Percentiles rank a stretch among this genome's conserved stretches.
phyloP scores from a whole-genome alignment of 305 asterid genomes.

The Nicotiana rustica region DNA sequence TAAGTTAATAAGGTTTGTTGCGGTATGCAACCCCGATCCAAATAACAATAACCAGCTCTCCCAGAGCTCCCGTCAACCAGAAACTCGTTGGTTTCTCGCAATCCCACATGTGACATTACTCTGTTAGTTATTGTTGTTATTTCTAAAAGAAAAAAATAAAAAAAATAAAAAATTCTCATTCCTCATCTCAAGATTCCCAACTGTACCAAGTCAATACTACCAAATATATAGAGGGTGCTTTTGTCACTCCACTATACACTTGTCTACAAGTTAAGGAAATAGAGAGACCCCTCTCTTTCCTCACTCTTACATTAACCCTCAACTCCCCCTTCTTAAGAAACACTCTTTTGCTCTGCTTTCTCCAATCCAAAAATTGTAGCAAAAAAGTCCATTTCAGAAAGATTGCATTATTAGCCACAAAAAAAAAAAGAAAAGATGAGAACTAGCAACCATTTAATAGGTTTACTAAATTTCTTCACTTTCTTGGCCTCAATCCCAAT shows the following conservation, averaged over 20 bases:
- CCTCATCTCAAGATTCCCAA: too few relatives aligned
- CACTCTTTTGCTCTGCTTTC: slow-evolving; percentile 8
- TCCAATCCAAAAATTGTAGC: background rate
- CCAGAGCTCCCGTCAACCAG: too few relatives aligned
- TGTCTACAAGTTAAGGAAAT: slow-evolving; percentile 28
- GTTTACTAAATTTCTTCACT: slow-evolving; percentile 52
- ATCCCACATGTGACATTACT: too few relatives aligned
- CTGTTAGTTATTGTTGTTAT: too few relatives aligned
- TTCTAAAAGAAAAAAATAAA: too few relatives aligned
- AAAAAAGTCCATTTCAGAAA: background rate
- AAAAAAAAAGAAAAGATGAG: slow-evolving; percentile 38
- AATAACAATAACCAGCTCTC: too few relatives aligned
- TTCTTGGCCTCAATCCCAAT: slow-evolving; percentile 54
- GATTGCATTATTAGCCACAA: background rate
- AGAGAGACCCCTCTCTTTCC: background rate
- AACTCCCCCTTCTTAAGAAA: background rate
- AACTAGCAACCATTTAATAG: slow-evolving; percentile 52
- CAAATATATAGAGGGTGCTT: slow-evolving; percentile 15
- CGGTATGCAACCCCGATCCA: too few relatives aligned
- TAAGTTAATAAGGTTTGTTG: too few relatives aligned
- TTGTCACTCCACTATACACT: background rate
- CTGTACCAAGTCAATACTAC: background rate
- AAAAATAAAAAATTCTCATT: too few relatives aligned
- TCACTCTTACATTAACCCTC: background rate
- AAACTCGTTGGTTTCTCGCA: too few relatives aligned